phyloP scores from a whole-genome alignment of 2,329 filamentous ascomycete species.

The Dendrostoma leiphaemia region DNA sequence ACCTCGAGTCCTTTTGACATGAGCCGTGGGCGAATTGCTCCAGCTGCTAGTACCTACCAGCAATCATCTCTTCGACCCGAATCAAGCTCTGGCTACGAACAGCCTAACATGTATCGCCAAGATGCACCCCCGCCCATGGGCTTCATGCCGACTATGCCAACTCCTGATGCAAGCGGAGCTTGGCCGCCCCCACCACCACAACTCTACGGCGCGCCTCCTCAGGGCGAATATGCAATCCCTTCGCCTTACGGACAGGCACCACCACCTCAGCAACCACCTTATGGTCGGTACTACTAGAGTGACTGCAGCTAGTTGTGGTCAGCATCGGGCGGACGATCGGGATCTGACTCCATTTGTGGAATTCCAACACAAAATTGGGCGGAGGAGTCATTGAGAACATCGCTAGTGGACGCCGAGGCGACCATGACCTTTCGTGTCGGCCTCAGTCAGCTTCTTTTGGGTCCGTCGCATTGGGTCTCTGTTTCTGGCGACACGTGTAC shows the following conservation, averaged over 20 bases:
- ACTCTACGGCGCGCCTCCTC: slow-evolving; percentile 11
- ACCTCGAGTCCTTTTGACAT: slow-evolving; percentile 48
- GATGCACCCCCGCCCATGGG: slow-evolving; percentile 10
- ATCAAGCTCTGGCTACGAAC: slow-evolving; percentile 38
- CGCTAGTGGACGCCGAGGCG: too few relatives aligned
- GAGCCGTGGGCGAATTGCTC: slow-evolving; percentile 33
- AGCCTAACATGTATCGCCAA: slow-evolving; percentile 29
- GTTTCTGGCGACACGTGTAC: too few relatives aligned
- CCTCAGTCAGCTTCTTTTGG: too few relatives aligned
- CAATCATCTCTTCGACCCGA: slow-evolving; percentile 52
- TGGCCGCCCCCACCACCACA: slow-evolving; percentile 13
- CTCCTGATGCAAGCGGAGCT: slow-evolving; percentile 7
- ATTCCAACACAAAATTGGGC: too few relatives aligned
- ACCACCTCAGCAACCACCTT: slow-evolving; percentile 14
- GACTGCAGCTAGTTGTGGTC: too few relatives aligned
- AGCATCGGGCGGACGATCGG: too few relatives aligned
- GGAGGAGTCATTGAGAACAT: too few relatives aligned
- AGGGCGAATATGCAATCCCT: slow-evolving; percentile 7
- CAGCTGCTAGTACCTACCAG: slow-evolving; percentile 43
- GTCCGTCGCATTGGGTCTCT: too few relatives aligned
- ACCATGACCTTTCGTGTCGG: too few relatives aligned
- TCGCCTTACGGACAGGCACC: slow-evolving; percentile 16
- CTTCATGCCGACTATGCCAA: slow-evolving; percentile 10
- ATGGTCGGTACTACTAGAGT: slow-evolving; percentile 19
- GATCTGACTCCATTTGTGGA: too few relatives aligned